Percentiles rank a stretch among this genome's conserved stretches.
These are phyloP conservation scores for Verbena officinalis DNA, from an alignment of 257 asterid species.

Conservation along the genomic window DNA sequence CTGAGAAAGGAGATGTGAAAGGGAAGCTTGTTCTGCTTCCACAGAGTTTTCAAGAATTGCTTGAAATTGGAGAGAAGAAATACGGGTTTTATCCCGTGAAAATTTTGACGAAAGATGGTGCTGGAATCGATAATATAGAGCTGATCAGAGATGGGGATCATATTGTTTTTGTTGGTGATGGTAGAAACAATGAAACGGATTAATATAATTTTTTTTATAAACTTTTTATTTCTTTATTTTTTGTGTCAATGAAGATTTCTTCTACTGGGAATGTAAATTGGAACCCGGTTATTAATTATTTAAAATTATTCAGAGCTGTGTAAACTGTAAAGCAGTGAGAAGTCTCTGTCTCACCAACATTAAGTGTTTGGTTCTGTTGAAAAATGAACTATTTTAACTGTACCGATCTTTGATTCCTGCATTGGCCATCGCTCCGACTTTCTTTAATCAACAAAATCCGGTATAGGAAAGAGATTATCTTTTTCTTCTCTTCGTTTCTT, in stretches of 20 bases:
- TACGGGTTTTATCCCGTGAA: constrained; percentile 51
- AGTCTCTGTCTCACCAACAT: too few species aligned
- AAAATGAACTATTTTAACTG: too few species aligned
- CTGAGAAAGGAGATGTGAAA: constrained; percentile 59
- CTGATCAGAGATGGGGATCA: constrained; percentile 79
- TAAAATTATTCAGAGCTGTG: too few species aligned
- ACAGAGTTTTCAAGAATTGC: constrained; percentile 52
- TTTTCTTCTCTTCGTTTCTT: constrained; percentile 42
- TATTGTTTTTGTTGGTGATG: constrained; percentile 50
- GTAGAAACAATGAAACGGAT: constrained; percentile 18
- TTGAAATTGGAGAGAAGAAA: constrained; percentile 47
- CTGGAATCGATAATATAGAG: constrained; percentile 62
- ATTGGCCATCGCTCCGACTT: constrained; percentile 22
- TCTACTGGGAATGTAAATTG: constrained; percentile 26
- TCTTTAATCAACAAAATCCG: constrained; percentile 42
- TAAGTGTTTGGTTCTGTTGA: too few species aligned
- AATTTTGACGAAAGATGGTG: constrained; percentile 59
- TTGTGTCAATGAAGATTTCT: constrained; percentile 14
- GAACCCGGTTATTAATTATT: not conserved
- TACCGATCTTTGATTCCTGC: constrained; percentile 6
- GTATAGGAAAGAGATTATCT: constrained; percentile 32
- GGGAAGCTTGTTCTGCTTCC: constrained; percentile 75
- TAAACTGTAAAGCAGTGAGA: too few species aligned
- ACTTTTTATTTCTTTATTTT: not conserved
- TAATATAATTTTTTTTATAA: not conserved